Percentiles rank a stretch among this genome's conserved stretches.
Evolutionary conservation across 75 land plant genomes (phyloP).

Genomic region (Pinus taeda): DNA sequence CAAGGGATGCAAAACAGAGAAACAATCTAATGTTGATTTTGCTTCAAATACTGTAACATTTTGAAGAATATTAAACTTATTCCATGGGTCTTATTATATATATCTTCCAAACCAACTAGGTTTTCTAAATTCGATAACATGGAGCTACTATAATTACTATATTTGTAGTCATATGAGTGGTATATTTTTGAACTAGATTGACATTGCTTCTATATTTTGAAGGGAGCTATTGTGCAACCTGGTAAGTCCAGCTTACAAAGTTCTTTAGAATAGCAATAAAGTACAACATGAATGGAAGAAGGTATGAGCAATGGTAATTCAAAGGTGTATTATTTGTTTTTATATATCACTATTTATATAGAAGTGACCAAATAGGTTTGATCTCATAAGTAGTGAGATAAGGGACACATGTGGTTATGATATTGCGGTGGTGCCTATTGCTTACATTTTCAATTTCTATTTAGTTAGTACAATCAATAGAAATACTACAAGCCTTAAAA

Average conservation of each 20-base stretch:
- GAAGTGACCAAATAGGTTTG: too few species aligned
- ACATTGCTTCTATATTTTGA: not conserved
- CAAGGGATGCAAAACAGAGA: constrained; percentile 14
- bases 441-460: too few species aligned
- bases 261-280: constrained; percentile 79
- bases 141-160: too few species aligned
- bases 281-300: constrained; percentile 71
- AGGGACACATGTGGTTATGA: too few species aligned
- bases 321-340: not conserved
- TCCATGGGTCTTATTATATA: not conserved
- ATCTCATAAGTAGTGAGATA: too few species aligned
- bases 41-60: constrained; percentile 19
- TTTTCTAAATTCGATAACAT: too few species aligned
- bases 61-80: too few species aligned
- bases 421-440: too few species aligned
- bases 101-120: not conserved
- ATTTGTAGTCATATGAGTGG: not conserved
- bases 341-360: not conserved
- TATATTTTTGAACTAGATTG: not conserved
- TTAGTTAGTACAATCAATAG: too few species aligned
- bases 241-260: constrained; percentile 12
- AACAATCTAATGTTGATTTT: constrained; percentile 7
- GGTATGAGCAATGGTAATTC: constrained; percentile 22
- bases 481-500: too few species aligned
- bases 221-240: constrained; percentile 27